Evolutionary conservation across 2,329 filamentous ascomycete genomes (phyloP), one percentile per base, ranked within the genome.

Genomic region (Cladosporium colombiae): DNA sequence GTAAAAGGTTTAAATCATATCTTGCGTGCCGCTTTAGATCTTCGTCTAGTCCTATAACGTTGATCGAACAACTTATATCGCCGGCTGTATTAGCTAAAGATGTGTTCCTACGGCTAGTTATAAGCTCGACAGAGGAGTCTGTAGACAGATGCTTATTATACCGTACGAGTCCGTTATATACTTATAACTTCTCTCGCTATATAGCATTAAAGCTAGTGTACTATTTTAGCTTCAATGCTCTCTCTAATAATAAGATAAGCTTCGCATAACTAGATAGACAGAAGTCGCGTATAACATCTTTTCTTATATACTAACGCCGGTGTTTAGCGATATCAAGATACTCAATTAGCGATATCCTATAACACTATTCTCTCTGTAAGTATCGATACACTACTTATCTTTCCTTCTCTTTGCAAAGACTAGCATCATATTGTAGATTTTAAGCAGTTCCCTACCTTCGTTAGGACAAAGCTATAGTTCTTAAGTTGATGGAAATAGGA

Each of bases 401-500:
- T 44, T 59, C 56, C 56, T 25, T 37, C 21, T 44, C 21, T n/a
- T 59, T 59, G 27, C 56, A 21, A 37, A 59, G 33, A 59, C 56
- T 59, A 44, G 29, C 25, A 18, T 59, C 33, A 14, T 59, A 11
- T 59, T 33, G 33, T 25, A 44, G 33, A 25, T 37, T 25, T 29
- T 16, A n/a, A 59, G 33, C 33, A 31, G 2, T 44, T 40, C 56
- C 14, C 18, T 44, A 40, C 25, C 33, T 59, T 59, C 56, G 21
- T 21, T 44, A 5, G 23, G 16, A 59, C 37, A 37, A 25, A 4
- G n/a, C 56, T 40, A 7, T 25, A n/a, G 37, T 27, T 59, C 56
- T 58, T 31, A 66, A 35, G 60, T 61, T 40, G 50, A 62, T 35
- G 49, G 64, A 18, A 66, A 50, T 23, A 66, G 23, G 52, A 66